phyloP scores from a whole-genome alignment of 805 yeast species.

The Teunomyces tritomae region DNA sequence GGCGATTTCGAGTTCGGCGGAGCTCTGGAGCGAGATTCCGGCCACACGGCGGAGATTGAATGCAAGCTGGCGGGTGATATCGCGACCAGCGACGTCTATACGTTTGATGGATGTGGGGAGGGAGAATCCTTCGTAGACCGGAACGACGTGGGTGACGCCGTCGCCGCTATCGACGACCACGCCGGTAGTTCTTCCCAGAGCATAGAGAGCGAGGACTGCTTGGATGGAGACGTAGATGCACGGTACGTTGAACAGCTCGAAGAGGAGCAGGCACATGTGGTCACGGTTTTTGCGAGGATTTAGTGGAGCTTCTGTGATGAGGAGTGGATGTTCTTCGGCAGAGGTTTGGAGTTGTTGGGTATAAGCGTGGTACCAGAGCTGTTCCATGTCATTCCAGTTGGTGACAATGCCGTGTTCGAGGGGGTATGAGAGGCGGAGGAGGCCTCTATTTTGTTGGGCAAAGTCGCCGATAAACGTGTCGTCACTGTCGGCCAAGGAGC shows the following conservation, averaged over 20 bases:
- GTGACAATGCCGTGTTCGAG: constrained; percentile 73
- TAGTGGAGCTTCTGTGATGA: constrained; percentile 86
- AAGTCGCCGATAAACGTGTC: constrained; percentile 71
- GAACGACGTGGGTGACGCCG: constrained; percentile 85
- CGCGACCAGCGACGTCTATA: constrained; percentile 82
- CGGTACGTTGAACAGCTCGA: constrained; percentile 72
- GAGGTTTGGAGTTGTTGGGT: constrained; percentile 53
- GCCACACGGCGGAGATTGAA: constrained; percentile 58
- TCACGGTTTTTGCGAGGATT: constrained; percentile 66
- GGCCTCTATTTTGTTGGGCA: constrained; percentile 77
- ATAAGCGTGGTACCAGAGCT: constrained; percentile 70
- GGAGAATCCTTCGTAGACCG: constrained; percentile 87
- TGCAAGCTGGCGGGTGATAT: constrained; percentile 74
- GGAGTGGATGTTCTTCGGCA: constrained; percentile 80
- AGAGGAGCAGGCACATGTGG: constrained; percentile 58
- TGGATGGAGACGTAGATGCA: constrained; percentile 72
- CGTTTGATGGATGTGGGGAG: constrained; percentile 69
- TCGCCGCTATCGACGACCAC: constrained; percentile 90
- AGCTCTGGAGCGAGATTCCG: constrained; percentile 63
- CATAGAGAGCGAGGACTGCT: constrained; percentile 80
- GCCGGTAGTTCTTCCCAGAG: constrained; percentile 89
- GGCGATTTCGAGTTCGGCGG: constrained; percentile 82
- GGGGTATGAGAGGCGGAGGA: constrained; percentile 70
- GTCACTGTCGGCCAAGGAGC: constrained; percentile 12
- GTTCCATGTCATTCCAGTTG: constrained; percentile 87